Base-by-base conservation (phyloP, 2,329 filamentous ascomycete genomes). In the Alternaria tenuissima region DNA sequence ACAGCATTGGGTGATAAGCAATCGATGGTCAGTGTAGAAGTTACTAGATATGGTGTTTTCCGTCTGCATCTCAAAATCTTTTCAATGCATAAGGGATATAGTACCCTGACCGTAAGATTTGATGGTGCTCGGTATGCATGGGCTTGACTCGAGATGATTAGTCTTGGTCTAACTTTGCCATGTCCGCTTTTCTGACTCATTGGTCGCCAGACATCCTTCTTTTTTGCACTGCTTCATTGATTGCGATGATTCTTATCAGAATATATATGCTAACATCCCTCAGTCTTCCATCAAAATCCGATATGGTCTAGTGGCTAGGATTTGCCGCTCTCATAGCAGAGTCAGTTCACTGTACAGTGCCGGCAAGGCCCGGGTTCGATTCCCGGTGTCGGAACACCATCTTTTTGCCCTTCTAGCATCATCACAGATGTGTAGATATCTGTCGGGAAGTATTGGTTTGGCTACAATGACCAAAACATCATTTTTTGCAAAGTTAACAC, bases 311-410 rank as follows among this genome's bases (percentile, higher is more conserved):
- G 72, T 70, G 72, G 72, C 72, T 75, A 75, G 72, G 72, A 75
- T 75, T 73, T 73, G 70, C 65, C 72, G 72, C 72, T 75, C 72
- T 75, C 71, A 75, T 64, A 18, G 48, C 55, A 68, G 66, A 68
- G 65, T 64, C 36, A 64, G 44, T 41, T 61, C 63, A 61, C 69
- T 69, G 12, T 41, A 44, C 36, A 60, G 71, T 67, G 71, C 72
- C 72, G 72, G 67, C 72, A 74, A 74, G 72, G 72, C 72, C 72
- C 70, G 72, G 71, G 72, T 74, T 72, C 72, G 65, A 74, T 75
- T 75, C 72, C 71, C 71, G 67, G 72, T 70, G 69, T 72, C 70
- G 71, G 71, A 74, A 74, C n/a, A 49, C 0, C n/a, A 52, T 63
- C 54, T 64, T 65, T 66, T 49, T 43, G 30, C 38, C 8, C 5